Evolutionary conservation across 768 basidiomycete genomes (phyloP).

Genomic region (Trametes cinnabarina): DNA sequence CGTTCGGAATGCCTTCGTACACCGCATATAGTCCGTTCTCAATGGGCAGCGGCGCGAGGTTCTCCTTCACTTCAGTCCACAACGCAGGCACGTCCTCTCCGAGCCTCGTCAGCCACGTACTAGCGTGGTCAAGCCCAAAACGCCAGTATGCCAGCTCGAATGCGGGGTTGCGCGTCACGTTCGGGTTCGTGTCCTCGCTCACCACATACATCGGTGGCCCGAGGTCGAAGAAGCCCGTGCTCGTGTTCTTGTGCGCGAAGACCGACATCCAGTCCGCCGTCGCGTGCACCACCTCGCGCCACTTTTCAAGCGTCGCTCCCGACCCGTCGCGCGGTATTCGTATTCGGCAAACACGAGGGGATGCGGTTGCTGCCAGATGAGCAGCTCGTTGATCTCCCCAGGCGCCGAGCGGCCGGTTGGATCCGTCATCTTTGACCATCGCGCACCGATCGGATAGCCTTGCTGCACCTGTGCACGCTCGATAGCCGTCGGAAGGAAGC

Average conservation of each 20-base stretch:
- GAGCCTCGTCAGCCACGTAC: constrained; percentile 46
- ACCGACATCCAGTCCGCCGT: constrained; percentile 62
- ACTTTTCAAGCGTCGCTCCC: constrained; percentile 44
- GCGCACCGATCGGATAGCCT: constrained; percentile 51
- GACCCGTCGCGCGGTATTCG: constrained; percentile 47
- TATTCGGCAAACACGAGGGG: constrained; percentile 58
- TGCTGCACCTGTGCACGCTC: constrained; percentile 51
- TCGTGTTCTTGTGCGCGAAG: constrained; percentile 51
- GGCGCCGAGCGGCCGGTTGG: constrained; percentile 57
- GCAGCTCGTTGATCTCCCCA: constrained; percentile 59
- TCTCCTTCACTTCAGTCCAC: constrained; percentile 46
- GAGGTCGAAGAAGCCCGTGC: constrained; percentile 49
- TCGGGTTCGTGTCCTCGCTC: constrained; percentile 55
- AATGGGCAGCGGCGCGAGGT: constrained; percentile 52
- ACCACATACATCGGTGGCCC: constrained; percentile 60
- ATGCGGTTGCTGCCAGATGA: constrained; percentile 64
- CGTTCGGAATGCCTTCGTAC: constrained; percentile 51
- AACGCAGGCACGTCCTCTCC: constrained; percentile 39
- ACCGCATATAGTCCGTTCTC: constrained; percentile 51
- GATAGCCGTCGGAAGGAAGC: constrained; percentile 47
- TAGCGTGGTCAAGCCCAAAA: constrained; percentile 47
- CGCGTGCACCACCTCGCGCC: constrained; percentile 48
- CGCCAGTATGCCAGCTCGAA: constrained; percentile 62
- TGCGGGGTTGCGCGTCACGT: constrained; percentile 52
- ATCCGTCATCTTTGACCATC: constrained; percentile 66